These are phyloP conservation scores for Nigrospora oryzae DNA, from an alignment of 2,329 filamentous ascomycete genomes.

Conservation along the genomic window DNA sequence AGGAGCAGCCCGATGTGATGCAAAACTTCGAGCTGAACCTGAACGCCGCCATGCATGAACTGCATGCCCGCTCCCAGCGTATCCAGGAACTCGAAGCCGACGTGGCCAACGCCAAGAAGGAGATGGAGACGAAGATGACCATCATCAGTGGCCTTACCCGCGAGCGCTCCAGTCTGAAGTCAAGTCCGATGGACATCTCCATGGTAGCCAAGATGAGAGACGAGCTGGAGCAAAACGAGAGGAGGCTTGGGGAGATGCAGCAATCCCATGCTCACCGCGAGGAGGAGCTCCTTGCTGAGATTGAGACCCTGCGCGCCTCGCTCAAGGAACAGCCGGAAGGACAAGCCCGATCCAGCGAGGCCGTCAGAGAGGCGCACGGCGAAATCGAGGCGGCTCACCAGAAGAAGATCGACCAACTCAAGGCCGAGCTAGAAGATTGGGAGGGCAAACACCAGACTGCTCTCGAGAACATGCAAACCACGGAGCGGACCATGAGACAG, in stretches of 20 bases:
- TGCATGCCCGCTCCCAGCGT: conserved; percentile 78
- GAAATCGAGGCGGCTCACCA: conserved; percentile 34
- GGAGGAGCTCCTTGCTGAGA: conserved; percentile 61
- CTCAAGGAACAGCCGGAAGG: conserved; percentile 27
- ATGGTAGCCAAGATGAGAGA: conserved; percentile 81
- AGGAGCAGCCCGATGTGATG: conserved; percentile 71
- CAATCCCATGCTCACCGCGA: conserved; percentile 67
- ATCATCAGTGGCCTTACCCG: conserved; percentile 92
- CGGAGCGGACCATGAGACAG: conserved; percentile 62
- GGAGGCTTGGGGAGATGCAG: conserved; percentile 65
- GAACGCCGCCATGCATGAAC: conserved; percentile 85
- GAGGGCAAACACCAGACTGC: conserved; percentile 66
- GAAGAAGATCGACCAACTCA: conserved; percentile 54
- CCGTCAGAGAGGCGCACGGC: conserved; percentile 19
- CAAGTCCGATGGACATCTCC: conserved; percentile 79
- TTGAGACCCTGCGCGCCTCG: conserved; percentile 57
- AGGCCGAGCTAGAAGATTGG: conserved; percentile 67
- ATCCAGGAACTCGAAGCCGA: conserved; percentile 87
- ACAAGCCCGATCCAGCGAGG: conserved; percentile 9
- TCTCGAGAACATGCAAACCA: conserved; percentile 61
- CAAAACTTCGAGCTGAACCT: conserved; percentile 90
- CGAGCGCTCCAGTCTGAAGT: conserved; percentile 83
- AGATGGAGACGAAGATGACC: conserved; percentile 94
- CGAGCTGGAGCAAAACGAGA: conserved; percentile 81
- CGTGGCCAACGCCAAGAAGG: conserved; percentile 74